phyloP scores from a whole-genome alignment of 768 basidiomycete genomes.

The Gyrodon lividus region DNA sequence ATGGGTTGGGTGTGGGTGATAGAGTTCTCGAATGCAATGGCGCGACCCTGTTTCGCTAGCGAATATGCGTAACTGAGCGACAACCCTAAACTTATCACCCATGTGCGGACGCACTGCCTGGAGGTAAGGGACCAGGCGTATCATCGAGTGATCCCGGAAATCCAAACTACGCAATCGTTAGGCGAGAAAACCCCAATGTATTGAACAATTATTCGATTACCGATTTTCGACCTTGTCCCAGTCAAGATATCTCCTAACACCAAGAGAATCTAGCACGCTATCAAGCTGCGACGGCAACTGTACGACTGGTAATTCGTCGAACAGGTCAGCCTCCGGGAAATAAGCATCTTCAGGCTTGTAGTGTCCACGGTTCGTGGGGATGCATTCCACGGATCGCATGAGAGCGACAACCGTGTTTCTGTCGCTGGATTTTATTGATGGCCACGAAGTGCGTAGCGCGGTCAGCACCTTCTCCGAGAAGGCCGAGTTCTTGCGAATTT shows the following conservation, averaged over 20 bases:
- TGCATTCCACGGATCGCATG: slow-evolving; percentile 52
- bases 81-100: neutral
- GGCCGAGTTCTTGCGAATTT: slow-evolving; percentile 55
- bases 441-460: slow-evolving; percentile 53
- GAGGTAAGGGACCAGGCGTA: slow-evolving; percentile 2
- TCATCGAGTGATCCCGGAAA: neutral
- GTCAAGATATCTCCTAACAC: slow-evolving; percentile 66
- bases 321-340: slow-evolving; percentile 83
- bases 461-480: slow-evolving; percentile 78
- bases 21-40: slow-evolving; percentile 50
- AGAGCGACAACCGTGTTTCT: slow-evolving; percentile 48
- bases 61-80: slow-evolving; percentile 4
- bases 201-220: neutral
- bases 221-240: slow-evolving; percentile 59
- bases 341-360: slow-evolving; percentile 69
- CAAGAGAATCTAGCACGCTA: no score
- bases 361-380: slow-evolving; percentile 76
- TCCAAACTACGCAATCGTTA: neutral
- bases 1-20: slow-evolving; percentile 72
- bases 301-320: slow-evolving; percentile 72
- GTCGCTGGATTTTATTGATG: slow-evolving; percentile 45
- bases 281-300: no score
- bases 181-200: neutral
- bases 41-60: neutral
- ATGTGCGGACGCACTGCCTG: neutral